Percentiles rank a stretch among this genome's conserved stretches.
Conservation (phyloP, 331 rosid genomes). For the Quercus lobata region DNA sequence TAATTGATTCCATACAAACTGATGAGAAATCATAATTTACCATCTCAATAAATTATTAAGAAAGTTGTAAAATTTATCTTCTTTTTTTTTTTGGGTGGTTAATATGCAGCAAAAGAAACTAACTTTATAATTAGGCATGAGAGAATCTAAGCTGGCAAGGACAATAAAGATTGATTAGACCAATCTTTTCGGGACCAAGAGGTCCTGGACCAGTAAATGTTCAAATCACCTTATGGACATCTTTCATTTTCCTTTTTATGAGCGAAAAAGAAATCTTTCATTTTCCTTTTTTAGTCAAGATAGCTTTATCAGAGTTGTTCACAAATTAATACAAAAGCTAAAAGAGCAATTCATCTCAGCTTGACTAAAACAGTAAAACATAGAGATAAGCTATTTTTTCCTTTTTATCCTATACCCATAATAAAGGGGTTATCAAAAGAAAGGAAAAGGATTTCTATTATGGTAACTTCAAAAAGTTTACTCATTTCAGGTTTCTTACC, state of each 20-base stretch:
- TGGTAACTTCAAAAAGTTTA: background rate
- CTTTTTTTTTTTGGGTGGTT: too few species aligned
- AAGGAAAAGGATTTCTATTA: background rate
- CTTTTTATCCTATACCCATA: background rate
- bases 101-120: too few species aligned
- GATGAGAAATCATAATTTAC: too few species aligned
- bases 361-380: background rate
- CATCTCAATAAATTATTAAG: too few species aligned
- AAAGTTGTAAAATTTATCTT: too few species aligned
- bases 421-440: background rate
- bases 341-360: background rate
- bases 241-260: background rate
- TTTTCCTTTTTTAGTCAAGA: too few species aligned
- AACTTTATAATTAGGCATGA: background rate
- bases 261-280: background rate
- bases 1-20: too few species aligned
- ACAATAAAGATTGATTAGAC: background rate
- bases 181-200: background rate
- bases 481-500: background rate
- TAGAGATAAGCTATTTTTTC: background rate
- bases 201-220: background rate
- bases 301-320: background rate
- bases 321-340: background rate
- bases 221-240: background rate
- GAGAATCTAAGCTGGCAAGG: background rate